These are phyloP conservation scores for Puccinia sorghi DNA, from an alignment of 1,284 basidiomycete genomes.

Conservation along the genomic window DNA sequence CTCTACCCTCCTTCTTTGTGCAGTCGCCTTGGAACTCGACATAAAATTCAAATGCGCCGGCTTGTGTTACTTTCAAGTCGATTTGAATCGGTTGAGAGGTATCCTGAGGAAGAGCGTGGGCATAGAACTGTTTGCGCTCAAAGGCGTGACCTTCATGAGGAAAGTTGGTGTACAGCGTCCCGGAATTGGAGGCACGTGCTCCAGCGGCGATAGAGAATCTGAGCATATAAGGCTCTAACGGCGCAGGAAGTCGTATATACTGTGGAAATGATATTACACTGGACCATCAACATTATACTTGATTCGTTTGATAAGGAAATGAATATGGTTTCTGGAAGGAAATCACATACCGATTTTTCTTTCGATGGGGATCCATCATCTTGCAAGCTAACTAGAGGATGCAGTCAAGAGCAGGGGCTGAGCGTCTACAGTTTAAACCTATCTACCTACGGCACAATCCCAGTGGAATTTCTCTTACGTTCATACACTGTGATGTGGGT, in stretches of 20 bases:
- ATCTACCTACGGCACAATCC: not conserved
- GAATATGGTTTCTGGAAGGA: not conserved
- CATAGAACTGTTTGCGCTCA: constrained; percentile 71
- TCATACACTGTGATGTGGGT: constrained; percentile 26
- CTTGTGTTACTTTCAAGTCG: constrained; percentile 88
- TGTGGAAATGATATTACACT: constrained; percentile 57
- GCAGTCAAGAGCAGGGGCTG: not conserved
- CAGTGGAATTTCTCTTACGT: not conserved
- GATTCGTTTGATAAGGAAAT: not conserved
- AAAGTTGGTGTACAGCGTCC: constrained; percentile 89
- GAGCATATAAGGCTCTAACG: constrained; percentile 74
- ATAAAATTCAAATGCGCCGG: constrained; percentile 90
- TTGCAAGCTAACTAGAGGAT: constrained; percentile 60
- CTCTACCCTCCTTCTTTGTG: constrained; percentile 60
- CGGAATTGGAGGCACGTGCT: constrained; percentile 80
- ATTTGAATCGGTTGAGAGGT: constrained; percentile 85
- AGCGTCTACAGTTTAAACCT: not conserved
- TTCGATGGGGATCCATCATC: constrained; percentile 84
- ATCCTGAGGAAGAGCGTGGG: constrained; percentile 75
- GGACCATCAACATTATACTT: not conserved
- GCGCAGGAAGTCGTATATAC: constrained; percentile 92
- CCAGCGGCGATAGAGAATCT: constrained; percentile 85
- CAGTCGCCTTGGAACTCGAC: constrained; percentile 73
- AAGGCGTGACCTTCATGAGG: constrained; percentile 86
- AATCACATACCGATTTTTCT: constrained; percentile 70